Evolutionary conservation across 1,284 basidiomycete genomes (phyloP).

Genomic region (Sutorius eximius): DNA sequence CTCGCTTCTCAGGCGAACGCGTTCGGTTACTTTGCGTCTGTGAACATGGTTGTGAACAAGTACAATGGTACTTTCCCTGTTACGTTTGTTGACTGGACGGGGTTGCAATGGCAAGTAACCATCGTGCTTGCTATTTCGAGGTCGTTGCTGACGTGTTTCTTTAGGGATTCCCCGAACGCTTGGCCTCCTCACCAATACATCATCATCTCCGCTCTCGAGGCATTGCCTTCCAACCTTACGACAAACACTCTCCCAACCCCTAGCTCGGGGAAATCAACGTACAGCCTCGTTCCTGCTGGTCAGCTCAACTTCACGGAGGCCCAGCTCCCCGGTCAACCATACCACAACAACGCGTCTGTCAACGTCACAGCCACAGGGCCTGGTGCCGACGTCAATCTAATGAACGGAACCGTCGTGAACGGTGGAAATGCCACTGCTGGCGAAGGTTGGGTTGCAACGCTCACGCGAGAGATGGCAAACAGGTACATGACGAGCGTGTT

Average conservation of each 20-base stretch:
- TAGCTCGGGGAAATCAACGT: slow-evolving; percentile 53
- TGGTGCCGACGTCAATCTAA: slow-evolving; percentile 57
- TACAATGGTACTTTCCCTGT: slow-evolving; percentile 54
- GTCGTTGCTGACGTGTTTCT: not conserved
- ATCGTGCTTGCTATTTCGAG: not conserved
- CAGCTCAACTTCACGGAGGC: slow-evolving; percentile 73
- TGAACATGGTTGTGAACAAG: slow-evolving; percentile 76
- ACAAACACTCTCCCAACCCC: slow-evolving; percentile 50
- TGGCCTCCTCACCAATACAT: slow-evolving; percentile 92
- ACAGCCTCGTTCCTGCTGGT: slow-evolving; percentile 65
- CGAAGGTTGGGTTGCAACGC: slow-evolving; percentile 65
- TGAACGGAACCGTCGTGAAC: slow-evolving; percentile 66
- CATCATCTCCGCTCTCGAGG: slow-evolving; percentile 73
- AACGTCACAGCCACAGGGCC: slow-evolving; percentile 56
- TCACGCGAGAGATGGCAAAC: slow-evolving; percentile 76
- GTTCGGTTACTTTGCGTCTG: slow-evolving; percentile 69
- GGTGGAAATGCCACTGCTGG: slow-evolving; percentile 65
- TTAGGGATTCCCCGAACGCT: slow-evolving; percentile 71
- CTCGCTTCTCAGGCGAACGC: slow-evolving; percentile 58
- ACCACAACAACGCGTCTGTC: slow-evolving; percentile 38
- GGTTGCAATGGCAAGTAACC: slow-evolving; percentile 71
- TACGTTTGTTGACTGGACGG: slow-evolving; percentile 62
- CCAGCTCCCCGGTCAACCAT: slow-evolving; percentile 66
- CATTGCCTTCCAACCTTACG: slow-evolving; percentile 69
- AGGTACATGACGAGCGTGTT: slow-evolving; percentile 80